These are phyloP conservation scores for Amphichorda felina DNA, from an alignment of 2,329 filamentous ascomycete species.

Conservation along the genomic window DNA sequence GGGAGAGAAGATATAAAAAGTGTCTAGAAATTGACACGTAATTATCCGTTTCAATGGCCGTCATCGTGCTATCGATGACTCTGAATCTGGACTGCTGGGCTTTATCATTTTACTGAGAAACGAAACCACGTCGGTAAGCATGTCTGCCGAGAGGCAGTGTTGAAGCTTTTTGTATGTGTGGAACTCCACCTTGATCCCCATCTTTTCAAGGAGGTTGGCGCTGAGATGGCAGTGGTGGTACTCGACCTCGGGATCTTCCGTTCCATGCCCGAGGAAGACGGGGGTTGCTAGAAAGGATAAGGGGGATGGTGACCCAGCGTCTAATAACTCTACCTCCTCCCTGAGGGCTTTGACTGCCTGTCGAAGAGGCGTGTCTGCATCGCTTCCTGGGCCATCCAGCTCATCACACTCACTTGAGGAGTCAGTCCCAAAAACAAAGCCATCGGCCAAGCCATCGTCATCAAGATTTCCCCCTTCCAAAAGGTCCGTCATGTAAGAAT, in stretches of 20 bases:
- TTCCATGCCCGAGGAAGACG: slow-evolving; percentile 32
- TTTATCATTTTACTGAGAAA: slow-evolving; percentile 12
- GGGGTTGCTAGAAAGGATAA: slow-evolving; percentile 18
- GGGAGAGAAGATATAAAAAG: slow-evolving; percentile 36
- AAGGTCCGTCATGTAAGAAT: slow-evolving; percentile 13
- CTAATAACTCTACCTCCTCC: slow-evolving; percentile 13
- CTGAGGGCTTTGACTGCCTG: slow-evolving; percentile 12
- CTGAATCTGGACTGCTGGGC: too few relatives aligned
- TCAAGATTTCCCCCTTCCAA: slow-evolving; percentile 4
- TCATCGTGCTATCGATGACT: too few relatives aligned
- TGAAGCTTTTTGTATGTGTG: slow-evolving; percentile 25
- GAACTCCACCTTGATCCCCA: slow-evolving; percentile 23
- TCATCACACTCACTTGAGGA: neutral
- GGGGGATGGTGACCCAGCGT: neutral
- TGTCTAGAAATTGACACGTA: too few relatives aligned
- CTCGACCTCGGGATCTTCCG: slow-evolving; percentile 27
- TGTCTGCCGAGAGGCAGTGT: slow-evolving; percentile 31
- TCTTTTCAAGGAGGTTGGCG: slow-evolving; percentile 15
- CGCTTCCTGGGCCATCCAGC: neutral
- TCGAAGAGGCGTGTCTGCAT: slow-evolving; percentile 5
- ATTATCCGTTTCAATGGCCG: too few relatives aligned
- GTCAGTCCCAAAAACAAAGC: neutral
- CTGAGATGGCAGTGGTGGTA: slow-evolving; percentile 21
- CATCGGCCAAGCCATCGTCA: neutral
- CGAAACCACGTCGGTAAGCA: slow-evolving; percentile 23